Conservation (phyloP, 345 rosid genomes). For the Hibiscus syriacus region DNA sequence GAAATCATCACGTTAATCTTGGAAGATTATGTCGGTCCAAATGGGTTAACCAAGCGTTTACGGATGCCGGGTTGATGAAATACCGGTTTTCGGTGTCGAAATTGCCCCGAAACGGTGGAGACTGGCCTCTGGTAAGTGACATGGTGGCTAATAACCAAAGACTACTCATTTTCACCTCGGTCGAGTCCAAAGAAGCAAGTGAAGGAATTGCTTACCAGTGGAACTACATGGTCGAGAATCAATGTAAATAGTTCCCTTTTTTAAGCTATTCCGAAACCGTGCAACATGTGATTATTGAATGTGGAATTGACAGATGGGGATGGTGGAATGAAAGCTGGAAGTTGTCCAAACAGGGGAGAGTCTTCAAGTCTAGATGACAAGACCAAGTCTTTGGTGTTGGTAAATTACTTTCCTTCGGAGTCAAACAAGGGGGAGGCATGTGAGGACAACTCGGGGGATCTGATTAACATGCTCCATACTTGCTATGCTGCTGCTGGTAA, state of each 20-base stretch:
- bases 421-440: conserved; percentile 32
- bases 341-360: conserved; percentile 47
- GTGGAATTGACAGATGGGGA: conserved; percentile 40
- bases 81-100: conserved; percentile 49
- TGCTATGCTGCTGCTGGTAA: conserved; percentile 41
- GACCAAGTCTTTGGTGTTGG: conserved; percentile 47
- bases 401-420: conserved; percentile 26
- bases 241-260: conserved; percentile 35
- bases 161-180: conserved; percentile 53
- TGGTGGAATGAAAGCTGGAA: conserved; percentile 50
- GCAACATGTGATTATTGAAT: too few species aligned
- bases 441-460: conserved; percentile 36
- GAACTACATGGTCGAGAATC: conserved; percentile 78
- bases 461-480: conserved; percentile 41
- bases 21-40: conserved; percentile 60
- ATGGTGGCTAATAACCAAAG: conserved; percentile 54
- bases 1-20: conserved; percentile 55
- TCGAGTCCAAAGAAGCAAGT: conserved; percentile 37
- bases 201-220: conserved; percentile 77
- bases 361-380: conserved; percentile 39
- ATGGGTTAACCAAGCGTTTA: conserved; percentile 51
- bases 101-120: conserved; percentile 55
- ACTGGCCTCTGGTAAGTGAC: conserved; percentile 63
- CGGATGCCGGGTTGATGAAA: conserved; percentile 53
- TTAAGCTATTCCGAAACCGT: neutral